These are phyloP conservation scores for Magnaporthiopsis incrustans DNA, from an alignment of 2,329 filamentous ascomycete genomes.

Conservation along the genomic window DNA sequence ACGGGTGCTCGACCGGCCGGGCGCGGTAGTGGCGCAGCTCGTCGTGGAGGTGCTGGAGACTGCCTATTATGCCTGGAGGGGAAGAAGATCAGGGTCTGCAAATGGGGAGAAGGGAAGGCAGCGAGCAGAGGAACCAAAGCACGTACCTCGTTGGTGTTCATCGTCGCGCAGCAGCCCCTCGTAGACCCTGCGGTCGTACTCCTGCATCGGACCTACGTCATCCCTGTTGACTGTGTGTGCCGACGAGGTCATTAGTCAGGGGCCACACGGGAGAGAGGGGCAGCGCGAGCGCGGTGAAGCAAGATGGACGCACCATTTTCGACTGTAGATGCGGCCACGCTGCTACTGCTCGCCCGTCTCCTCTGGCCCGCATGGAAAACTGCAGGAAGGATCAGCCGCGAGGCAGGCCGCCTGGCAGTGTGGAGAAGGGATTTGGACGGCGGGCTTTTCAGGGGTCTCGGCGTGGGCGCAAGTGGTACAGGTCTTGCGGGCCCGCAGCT, in stretches of 20 bases:
- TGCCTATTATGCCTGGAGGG: conserved; percentile 71
- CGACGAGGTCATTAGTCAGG: background rate
- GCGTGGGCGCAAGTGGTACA: conserved; percentile 1
- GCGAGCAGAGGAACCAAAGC: background rate
- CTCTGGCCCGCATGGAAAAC: conserved; percentile 12
- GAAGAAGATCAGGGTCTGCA: background rate
- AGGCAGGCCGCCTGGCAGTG: background rate
- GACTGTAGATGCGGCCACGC: conserved; percentile 14
- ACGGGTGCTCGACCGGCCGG: conserved; percentile 68
- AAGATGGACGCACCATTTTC: conserved; percentile 12
- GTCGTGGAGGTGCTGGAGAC: conserved; percentile 80
- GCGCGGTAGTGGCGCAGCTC: conserved; percentile 68
- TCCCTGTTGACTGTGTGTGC: conserved; percentile 20
- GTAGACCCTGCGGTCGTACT: conserved; percentile 79
- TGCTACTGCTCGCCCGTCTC: conserved; percentile 10
- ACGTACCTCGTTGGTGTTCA: conserved; percentile 75
- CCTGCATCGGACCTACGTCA: conserved; percentile 64
- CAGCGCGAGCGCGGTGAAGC: background rate
- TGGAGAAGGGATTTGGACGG: background rate
- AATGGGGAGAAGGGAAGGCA: background rate
- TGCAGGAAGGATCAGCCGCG: background rate
- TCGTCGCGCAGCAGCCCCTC: conserved; percentile 73
- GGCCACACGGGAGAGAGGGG: background rate
- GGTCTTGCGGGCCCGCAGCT: background rate
- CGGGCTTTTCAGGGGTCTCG: background rate